Evolutionary conservation across 176 grass and related monocot species (phyloP), one percentile per base, ranked within the genome.

Genomic region (Triticum monococcum): DNA sequence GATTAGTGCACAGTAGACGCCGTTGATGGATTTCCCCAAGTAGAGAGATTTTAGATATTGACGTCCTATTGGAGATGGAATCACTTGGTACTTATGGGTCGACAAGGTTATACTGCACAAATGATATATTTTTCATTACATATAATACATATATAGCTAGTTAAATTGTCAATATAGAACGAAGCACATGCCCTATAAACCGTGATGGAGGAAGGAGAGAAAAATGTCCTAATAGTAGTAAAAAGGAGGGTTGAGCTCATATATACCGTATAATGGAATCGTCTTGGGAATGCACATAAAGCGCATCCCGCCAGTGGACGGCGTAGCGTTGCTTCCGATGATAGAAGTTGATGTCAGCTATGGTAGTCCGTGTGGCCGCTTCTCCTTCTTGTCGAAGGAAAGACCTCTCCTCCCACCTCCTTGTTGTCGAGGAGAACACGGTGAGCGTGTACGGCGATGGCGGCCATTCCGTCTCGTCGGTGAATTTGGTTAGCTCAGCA

Each of bases 241-340:
- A 17, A 52, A 52, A 52, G 48, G 32, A 17, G 16, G 66, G 32
- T 18, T 69, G 66, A 36, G 48, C 4, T 52, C 48, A 38, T 9
- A 20, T 1, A 33, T 68, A 82, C 80, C 81, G 68, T n/a, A 83
- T 72, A 3, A 72, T 24, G 54, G 81, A 71, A 71, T 83, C 22
- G 1, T 40, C 23, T 60, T 25, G 22, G 17, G 22, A 83, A 83
- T 59, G 67, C 66, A 83, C 48, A 8, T 83, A 83, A 9, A 83
- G 81, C 24, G 31, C 48, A 38, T 32, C 66, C 2, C 31, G 66
- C 8, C 50, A 38, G 35, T 38, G 59, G 12, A 48, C 66, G 4
- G 11, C 20, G 7, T 82, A 52, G 46, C 13, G 9, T 20, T 37
- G 7, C 6, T 52, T 22, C 4, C 16, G 0, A 9, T 3, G 1